Evolutionary conservation across 148 eudicot genomes (phyloP).

Genomic region (Vaccinium corymbosum): DNA sequence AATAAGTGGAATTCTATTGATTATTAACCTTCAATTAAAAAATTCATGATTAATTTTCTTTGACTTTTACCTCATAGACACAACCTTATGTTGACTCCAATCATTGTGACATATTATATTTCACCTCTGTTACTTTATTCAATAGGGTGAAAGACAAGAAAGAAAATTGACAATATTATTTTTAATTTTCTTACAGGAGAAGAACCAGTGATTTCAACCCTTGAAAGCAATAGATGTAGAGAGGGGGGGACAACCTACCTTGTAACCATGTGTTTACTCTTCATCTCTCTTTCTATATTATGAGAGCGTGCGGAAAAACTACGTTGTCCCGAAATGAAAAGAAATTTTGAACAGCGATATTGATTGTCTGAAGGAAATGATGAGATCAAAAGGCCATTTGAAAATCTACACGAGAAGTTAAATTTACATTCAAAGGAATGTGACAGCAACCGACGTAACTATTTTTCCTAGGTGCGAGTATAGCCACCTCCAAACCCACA

Average conservation of each 20-base stretch:
- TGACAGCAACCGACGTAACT: neutral
- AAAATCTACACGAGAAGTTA: neutral
- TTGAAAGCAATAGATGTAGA: neutral
- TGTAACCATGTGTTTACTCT: neutral
- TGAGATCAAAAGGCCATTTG: neutral
- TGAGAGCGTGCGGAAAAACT: neutral
- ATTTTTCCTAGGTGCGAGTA: neutral
- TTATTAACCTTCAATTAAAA: neutral
- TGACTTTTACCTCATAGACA: neutral
- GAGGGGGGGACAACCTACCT: neutral
- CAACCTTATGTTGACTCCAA: conserved; percentile 8
- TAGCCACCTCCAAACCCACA: neutral
- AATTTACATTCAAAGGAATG: neutral
- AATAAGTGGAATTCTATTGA: neutral
- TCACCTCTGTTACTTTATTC: neutral
- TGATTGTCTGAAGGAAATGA: neutral
- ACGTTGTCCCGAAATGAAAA: neutral
- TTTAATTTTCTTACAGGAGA: neutral
- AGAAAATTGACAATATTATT: neutral
- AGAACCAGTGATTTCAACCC: neutral
- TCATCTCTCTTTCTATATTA: neutral
- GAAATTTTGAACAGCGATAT: neutral
- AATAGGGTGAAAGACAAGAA: neutral
- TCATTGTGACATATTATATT: neutral
- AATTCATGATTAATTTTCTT: neutral